Conservation (phyloP, 1,139 yeast species). For the Blastobotrys serpentis region DNA sequence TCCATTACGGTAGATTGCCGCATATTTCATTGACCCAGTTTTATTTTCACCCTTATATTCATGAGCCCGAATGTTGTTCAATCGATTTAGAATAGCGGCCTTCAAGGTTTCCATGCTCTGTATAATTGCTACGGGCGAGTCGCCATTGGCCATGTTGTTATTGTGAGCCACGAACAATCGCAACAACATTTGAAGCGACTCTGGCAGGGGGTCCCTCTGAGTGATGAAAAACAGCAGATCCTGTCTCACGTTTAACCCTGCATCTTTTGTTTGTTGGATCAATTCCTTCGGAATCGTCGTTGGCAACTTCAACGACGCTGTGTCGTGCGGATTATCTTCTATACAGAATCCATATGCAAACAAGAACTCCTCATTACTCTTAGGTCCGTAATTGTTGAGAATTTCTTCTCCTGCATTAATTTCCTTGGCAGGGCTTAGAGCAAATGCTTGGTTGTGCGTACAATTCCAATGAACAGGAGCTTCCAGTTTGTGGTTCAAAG, state of each 20-base stretch:
- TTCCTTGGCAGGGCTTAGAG: slow-evolving; percentile 31
- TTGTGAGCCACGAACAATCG: slow-evolving; percentile 16
- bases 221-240: slow-evolving; percentile 26
- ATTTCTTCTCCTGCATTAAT: slow-evolving; percentile 48
- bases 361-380: slow-evolving; percentile 73
- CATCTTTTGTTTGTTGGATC: slow-evolving; percentile 8
- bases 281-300: slow-evolving; percentile 8
- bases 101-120: slow-evolving; percentile 14
- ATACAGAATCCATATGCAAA: slow-evolving; percentile 66
- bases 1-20: slow-evolving; percentile 23
- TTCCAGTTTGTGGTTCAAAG: slow-evolving; percentile 66
- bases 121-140: slow-evolving; percentile 12
- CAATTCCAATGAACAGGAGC: slow-evolving; percentile 66
- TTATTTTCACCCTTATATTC: background rate
- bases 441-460: slow-evolving; percentile 31
- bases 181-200: slow-evolving; percentile 21
- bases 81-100: slow-evolving; percentile 10
- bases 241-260: slow-evolving; percentile 17
- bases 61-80: background rate
- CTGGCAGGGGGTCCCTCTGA: slow-evolving; percentile 24
- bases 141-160: slow-evolving; percentile 8
- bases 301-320: slow-evolving; percentile 50
- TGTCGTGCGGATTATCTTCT: slow-evolving; percentile 59
- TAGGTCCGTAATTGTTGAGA: slow-evolving; percentile 81
- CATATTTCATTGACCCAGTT: slow-evolving; percentile 16